Evolutionary conservation across 306 rosid genomes (phyloP).

Genomic region (Amphicarpaea edgeworthii): DNA sequence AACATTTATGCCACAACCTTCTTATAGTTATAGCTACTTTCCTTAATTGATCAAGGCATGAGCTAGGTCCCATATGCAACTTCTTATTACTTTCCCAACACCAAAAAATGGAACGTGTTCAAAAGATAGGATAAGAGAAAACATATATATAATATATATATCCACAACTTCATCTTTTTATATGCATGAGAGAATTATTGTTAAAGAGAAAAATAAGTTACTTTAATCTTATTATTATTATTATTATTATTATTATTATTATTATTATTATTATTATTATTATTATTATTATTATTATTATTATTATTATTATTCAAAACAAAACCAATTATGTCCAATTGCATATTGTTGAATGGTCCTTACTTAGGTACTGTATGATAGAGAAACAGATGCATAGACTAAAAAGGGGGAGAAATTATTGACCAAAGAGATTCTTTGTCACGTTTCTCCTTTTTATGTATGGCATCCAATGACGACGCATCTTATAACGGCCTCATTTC

Average conservation of each 20-base stretch:
- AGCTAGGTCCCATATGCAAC: conserved; percentile 32
- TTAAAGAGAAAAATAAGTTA: neutral
- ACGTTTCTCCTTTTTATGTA: conserved; percentile 40
- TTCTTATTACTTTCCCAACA: conserved; percentile 27
- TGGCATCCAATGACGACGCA: conserved; percentile 51
- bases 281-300: too few relatives aligned
- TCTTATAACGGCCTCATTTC: conserved; percentile 20
- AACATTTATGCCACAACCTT: conserved; percentile 30
- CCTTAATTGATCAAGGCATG: conserved; percentile 32
- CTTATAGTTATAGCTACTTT: conserved; percentile 28
- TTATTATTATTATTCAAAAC: too few relatives aligned
- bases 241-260: too few relatives aligned
- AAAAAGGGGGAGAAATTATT: conserved; percentile 43
- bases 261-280: too few relatives aligned
- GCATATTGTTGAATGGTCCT: conserved; percentile 20
- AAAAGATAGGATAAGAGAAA: neutral
- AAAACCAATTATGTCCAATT: too few relatives aligned
- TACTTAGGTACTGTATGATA: conserved; percentile 10
- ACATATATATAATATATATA: too few relatives aligned
- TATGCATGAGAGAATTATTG: neutral
- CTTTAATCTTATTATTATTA: neutral
- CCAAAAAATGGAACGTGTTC: neutral
- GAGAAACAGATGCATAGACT: neutral
- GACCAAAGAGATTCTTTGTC: conserved; percentile 53
- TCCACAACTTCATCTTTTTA: neutral